A percentile compares a stretch with the other conserved stretches of the same genome.
phyloP scores from a whole-genome alignment of 1,284 basidiomycete species.

The Coniferiporia sulphurascens region DNA sequence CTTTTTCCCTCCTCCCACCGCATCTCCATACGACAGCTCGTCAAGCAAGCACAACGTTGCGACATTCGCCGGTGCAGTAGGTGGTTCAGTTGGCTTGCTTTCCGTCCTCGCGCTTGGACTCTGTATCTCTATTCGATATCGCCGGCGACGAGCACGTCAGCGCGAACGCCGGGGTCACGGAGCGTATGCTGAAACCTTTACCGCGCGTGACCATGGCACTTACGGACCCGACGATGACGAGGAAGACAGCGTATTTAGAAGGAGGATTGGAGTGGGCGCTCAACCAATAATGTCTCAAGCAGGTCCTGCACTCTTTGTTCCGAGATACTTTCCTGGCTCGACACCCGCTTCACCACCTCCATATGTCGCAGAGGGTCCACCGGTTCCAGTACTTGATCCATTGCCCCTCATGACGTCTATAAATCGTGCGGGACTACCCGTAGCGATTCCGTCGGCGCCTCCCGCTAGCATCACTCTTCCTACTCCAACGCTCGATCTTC shows the following conservation, averaged over 20 bases:
- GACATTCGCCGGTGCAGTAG: constrained; percentile 50
- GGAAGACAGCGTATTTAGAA: constrained; percentile 3
- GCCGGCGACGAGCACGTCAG: constrained; percentile 38
- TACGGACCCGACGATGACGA: constrained; percentile 14
- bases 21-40: background rate
- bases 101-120: constrained; percentile 41
- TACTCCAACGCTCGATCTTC: constrained; percentile 13
- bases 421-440: constrained; percentile 13
- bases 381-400: background rate
- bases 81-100: constrained; percentile 47
- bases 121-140: constrained; percentile 45
- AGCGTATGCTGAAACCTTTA: constrained; percentile 29
- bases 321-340: constrained; percentile 51
- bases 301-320: constrained; percentile 44
- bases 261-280: background rate
- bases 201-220: constrained; percentile 15
- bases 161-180: constrained; percentile 38
- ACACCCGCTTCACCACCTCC: constrained; percentile 38
- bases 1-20: constrained; percentile 7
- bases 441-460: constrained; percentile 9
- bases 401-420: constrained; percentile 3
- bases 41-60: constrained; percentile 34
- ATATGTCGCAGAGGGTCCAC: constrained; percentile 13
- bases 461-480: constrained; percentile 12
- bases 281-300: constrained; percentile 10